Evolutionary conservation across 2,329 filamentous ascomycete genomes (phyloP), one percentile per base, ranked within the genome.

Genomic region (Phoma herbarum): DNA sequence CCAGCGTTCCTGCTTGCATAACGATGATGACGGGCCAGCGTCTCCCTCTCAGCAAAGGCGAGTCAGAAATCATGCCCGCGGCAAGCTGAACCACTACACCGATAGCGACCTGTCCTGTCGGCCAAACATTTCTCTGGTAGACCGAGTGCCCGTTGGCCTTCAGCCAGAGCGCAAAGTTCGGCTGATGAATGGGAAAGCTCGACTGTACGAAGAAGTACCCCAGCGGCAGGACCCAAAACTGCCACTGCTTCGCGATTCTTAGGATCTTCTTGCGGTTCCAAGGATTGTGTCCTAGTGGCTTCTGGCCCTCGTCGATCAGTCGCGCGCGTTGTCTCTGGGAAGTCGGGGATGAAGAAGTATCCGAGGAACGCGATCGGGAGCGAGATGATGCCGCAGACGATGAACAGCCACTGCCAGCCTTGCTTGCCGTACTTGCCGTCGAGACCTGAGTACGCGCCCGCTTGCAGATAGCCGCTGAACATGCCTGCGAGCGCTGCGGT

Each of bases 211-310:
- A 81, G 76, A 79, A 80, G 59, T 82, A 83, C 45, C 77, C 80
- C 3, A 77, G 68, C 1, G 82, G 76, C 45, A 83, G 80, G 0
- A 82, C 73, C 77, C 77, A 83, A 18, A 83, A 82, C 60, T 83
- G 81, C 81, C 81, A 83, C 7, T 80, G 73, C 29, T 70, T 69
- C 5, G 80, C 63, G 1, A 77, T 77, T 12, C 78, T 71, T 57
- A 78, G 77, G 49, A 83, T 78, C 2, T 82, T 80, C 47, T 77
- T 76, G 0, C 78, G 55, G 11, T 51, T 66, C 68, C 67, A 72
- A 0, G 66, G 68, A 46, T 82, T 65, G 41, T 79, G 79, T 0
- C 78, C 78, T 0, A 81, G 77, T 4, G 71, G 70, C 29, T 71
- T 69, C 31, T 72, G 68, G 0, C 68, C 67, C 47, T 71, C 69